These are phyloP conservation scores for Gossypium trilobum DNA, from an alignment of 441 rosid species.

Conservation along the genomic window DNA sequence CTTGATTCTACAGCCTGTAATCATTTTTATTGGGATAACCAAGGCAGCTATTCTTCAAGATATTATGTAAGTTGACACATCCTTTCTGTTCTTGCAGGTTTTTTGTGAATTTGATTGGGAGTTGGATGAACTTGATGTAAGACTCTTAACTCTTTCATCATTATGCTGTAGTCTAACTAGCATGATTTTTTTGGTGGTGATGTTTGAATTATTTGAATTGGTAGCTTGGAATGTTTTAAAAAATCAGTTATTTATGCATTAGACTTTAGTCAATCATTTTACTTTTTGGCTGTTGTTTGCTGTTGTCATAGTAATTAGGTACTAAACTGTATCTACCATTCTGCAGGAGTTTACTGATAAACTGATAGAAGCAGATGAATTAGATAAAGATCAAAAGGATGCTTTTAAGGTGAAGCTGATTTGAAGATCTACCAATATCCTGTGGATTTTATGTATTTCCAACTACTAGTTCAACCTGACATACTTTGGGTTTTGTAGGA, in stretches of 20 bases:
- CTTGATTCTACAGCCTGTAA: neutral
- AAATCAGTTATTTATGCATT: neutral
- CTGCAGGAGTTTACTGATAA: slow-evolving; percentile 60
- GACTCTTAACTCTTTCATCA: slow-evolving; percentile 19
- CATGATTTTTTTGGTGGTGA: neutral
- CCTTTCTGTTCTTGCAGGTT: slow-evolving; percentile 44
- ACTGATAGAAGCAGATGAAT: slow-evolving; percentile 48
- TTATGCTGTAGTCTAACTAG: neutral
- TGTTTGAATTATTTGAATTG: neutral
- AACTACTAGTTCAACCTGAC: slow-evolving; percentile 7
- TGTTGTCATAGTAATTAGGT: neutral
- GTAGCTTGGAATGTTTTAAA: neutral
- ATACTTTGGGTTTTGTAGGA: slow-evolving; percentile 36
- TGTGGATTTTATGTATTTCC: neutral
- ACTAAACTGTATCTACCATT: slow-evolving; percentile 15
- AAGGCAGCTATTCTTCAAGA: neutral
- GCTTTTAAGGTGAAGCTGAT: slow-evolving; percentile 55
- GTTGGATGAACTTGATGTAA: slow-evolving; percentile 72
- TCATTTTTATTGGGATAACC: neutral
- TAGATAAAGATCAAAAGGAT: slow-evolving; percentile 70
- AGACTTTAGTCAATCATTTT: neutral
- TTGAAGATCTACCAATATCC: neutral
- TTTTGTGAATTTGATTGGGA: slow-evolving; percentile 93
- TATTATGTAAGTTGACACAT: slow-evolving; percentile 6
- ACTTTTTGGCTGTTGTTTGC: neutral